Evolutionary conservation across 1,284 basidiomycete genomes (phyloP), one percentile per base, ranked within the genome.

Genomic region (Ceratorhiza oryzae-sativae): DNA sequence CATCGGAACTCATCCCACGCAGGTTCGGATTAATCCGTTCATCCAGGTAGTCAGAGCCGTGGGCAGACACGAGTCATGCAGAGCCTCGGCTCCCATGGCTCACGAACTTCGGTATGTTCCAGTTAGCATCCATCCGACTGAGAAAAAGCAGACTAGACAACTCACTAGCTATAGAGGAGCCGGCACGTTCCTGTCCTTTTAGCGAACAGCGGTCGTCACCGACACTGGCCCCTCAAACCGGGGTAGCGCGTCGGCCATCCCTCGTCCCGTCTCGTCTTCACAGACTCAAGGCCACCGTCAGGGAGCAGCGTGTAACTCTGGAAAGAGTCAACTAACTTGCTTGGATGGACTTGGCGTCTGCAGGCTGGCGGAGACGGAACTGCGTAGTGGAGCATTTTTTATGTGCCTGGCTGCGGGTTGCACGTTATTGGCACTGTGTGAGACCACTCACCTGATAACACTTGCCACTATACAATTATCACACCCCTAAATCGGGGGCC

Each of bases 141-240:
- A 18, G 10, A 51, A 15, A 25, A 27, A 5, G 6, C 8, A 51
- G 23, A 25, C 18, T 51, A 27, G 20, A 18, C 20, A 53, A 45
- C 51, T 53, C 51, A 53, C 51, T 30, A 53, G 51, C 51, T 32
- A 32, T n/a, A 53, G 51, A 53, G 51, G 51, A 20, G 51, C 15
- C 51, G 27, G 51, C 12, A 30, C 51, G 18, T 15, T 32, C 25
- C 51, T 53, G 27, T n/a, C 25, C 9, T 8, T 23, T 9, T 30
- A 51, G 48, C 18, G 5, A 10, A n/a, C 27, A 53, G 51, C 27
- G 27, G 51, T 53, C 51, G 51, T 53, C 51, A 53, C 51, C 51
- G 27, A 27, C 27, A 15, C 51, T 13, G 27, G 32, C 51, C 27
- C 51, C 51, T 53, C 51, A 3, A 53, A 27, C 51, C 51, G 51